Evolutionary conservation across 2,329 filamentous ascomycete species (phyloP), one percentile per base, ranked within the genome.

Genomic region (Trichophaea hybrida): DNA sequence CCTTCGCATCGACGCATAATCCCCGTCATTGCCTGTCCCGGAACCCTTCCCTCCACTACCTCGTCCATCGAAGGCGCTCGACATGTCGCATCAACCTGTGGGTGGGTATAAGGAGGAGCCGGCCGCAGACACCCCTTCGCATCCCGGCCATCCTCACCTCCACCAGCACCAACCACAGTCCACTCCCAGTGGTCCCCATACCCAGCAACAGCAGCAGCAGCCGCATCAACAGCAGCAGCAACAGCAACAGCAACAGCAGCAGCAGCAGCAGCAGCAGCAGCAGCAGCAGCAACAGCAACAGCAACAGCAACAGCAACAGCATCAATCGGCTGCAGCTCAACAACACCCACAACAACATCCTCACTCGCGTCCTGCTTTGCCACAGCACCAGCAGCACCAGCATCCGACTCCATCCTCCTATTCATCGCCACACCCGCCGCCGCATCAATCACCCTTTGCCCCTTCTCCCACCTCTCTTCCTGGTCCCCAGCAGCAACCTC

Each of bases 91-190:
- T 60, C 63, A 57, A 52, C 58, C 61, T 40, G 61, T 62, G 32
- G 64, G 63, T 58, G 61, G 63, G 55, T 66, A 66, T 66, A 66
- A 66, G 64, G 64, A 65, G 62, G 63, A 66, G 62, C 63, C 64
- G 61, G 63, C 63, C 63, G 55, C 64, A 58, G 64, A 66, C 58
- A 53, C 63, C 63, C 59, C 61, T 49, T 57, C 48, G 56, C 64
- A 66, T 52, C 64, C 60, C 58, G 59, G 63, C 58, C 64, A 65
- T 57, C 58, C 59, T 61, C 61, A 61, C 50, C 58, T 50, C 60
- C 64, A 66, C 58, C 59, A 57, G 60, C 63, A 61, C 43, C 64
- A 62, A 61, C 61, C 63, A 65, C 63, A 62, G 53, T 53, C 61
- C 51, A 57, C 63, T 59, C 50, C 58, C 37, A 57, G 8, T 24